Evolutionary conservation across 805 yeast genomes (phyloP).

Genomic region (Candida nitratophila): DNA sequence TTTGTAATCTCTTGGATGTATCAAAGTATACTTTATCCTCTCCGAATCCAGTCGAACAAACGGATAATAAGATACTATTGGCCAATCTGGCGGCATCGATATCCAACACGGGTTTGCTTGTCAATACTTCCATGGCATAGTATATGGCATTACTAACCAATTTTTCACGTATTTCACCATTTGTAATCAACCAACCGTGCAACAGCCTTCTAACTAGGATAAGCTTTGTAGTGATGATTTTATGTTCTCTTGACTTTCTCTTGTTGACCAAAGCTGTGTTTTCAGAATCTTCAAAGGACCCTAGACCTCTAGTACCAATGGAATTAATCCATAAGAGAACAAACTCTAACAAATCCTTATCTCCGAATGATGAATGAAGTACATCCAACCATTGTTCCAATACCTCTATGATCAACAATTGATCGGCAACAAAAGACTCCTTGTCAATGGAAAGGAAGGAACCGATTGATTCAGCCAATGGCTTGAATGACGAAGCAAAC

Average conservation of each 20-base stretch:
- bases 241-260: slow-evolving; percentile 44
- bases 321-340: slow-evolving; percentile 42
- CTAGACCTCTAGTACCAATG: slow-evolving; percentile 51
- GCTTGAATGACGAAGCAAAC: slow-evolving; percentile 16
- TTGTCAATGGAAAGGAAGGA: slow-evolving; percentile 41
- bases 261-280: slow-evolving; percentile 23
- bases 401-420: slow-evolving; percentile 52
- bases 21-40: slow-evolving; percentile 16
- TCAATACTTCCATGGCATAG: slow-evolving; percentile 54
- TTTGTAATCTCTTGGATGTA: slow-evolving; percentile 29
- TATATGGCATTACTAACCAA: slow-evolving; percentile 41
- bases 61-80: slow-evolving; percentile 46
- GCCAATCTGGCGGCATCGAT: slow-evolving; percentile 60
- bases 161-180: slow-evolving; percentile 19
- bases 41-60: slow-evolving; percentile 28
- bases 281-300: slow-evolving; percentile 28
- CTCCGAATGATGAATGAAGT: slow-evolving; percentile 32
- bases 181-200: slow-evolving; percentile 29
- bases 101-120: slow-evolving; percentile 36
- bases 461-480: slow-evolving; percentile 27
- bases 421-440: slow-evolving; percentile 49
- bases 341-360: slow-evolving; percentile 31
- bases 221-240: slow-evolving; percentile 49
- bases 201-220: slow-evolving; percentile 52
- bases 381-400: slow-evolving; percentile 47